Base-by-base conservation (phyloP, 2,329 filamentous ascomycete species). In the Magnaporthiopsis incrustans region DNA sequence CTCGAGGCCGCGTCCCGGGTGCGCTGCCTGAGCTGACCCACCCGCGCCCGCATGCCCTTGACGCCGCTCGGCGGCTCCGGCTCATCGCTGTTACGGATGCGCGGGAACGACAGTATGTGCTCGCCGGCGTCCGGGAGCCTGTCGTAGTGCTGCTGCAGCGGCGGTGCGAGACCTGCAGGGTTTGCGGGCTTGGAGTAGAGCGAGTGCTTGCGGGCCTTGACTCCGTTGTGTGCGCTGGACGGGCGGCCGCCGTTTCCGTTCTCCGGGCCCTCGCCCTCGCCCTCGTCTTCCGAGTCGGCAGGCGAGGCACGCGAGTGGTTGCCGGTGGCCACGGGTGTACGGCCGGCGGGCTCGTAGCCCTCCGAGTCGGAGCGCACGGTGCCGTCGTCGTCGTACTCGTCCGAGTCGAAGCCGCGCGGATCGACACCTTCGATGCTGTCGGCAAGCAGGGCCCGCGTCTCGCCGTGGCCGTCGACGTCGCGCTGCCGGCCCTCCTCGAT, bases 31-130 rank as follows among this genome's bases (percentile, higher is more conserved):
- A 70, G 72, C 7, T 75, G 69, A 64, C 72, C 75, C 8, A 75
- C 67, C 10, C 77, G 77, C 35, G 73, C 71, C 60, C 77, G 72
- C 38, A 77, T 70, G 4, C 82, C 81, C 62, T 73, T 73, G 65
- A 79, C 65, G 27, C 80, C 79, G 11, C 72, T 64, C 1, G 79
- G 76, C 8, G 76, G 70, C 30, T 79, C 76, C 5, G 73, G 70
- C 33, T 81, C 79, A 30, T 78, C 75, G 63, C 71, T 69, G 64
- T 75, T 78, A 57, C 76, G 78, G 68, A 86, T 82, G 59, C 78
- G 80, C 38, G 86, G 84, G 72, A 91, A 90, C 1, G 82, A 85
- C 63, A 86, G 80, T 22, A 89, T 87, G 67, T 86, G 79, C 59
- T 83, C 75, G 12, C 77, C 75, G 65, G 73, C 76, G 60, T 77